phyloP scores from a whole-genome alignment of 2,329 filamentous ascomycete genomes.

The Biscogniauxia sp. region DNA sequence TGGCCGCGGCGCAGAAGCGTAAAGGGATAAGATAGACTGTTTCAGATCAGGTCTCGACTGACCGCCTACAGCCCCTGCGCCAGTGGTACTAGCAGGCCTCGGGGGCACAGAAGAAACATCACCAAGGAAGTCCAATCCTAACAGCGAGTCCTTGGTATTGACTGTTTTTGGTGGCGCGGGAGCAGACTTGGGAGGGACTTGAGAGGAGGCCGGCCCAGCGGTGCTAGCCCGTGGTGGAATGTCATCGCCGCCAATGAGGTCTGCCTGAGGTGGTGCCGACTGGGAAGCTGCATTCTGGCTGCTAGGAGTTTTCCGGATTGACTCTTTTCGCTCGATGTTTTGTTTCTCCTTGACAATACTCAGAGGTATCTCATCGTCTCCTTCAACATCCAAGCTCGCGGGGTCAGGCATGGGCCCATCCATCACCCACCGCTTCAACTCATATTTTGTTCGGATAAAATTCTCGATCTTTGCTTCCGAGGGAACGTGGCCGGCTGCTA shows the following conservation, averaged over 20 bases:
- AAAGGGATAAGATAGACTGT: slow-evolving; percentile 94
- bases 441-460: slow-evolving; percentile 98
- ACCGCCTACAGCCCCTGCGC: slow-evolving; percentile 55
- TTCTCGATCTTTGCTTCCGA: slow-evolving; percentile 99
- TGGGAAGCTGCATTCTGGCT: slow-evolving; percentile 40
- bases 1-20: slow-evolving; percentile 80
- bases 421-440: slow-evolving; percentile 99
- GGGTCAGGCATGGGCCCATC: slow-evolving; percentile 93
- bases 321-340: slow-evolving; percentile 58
- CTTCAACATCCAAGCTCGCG: slow-evolving; percentile 77
- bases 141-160: slow-evolving; percentile 81
- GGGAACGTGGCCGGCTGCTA: slow-evolving; percentile 85
- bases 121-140: slow-evolving; percentile 91
- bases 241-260: slow-evolving; percentile 79
- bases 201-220: slow-evolving; percentile 61
- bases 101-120: slow-evolving; percentile 66
- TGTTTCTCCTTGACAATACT: slow-evolving; percentile 67
- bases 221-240: slow-evolving; percentile 71
- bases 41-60: slow-evolving; percentile 90
- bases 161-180: slow-evolving; percentile 66
- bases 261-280: slow-evolving; percentile 54
- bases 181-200: slow-evolving; percentile 57
- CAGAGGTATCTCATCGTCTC: slow-evolving; percentile 75
- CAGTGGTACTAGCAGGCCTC: slow-evolving; percentile 77
- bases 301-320: slow-evolving; percentile 58